These are phyloP conservation scores for Phlyctochytrium arcticum DNA, from an alignment of 192 early-diverging fungal species.

Conservation along the genomic window DNA sequence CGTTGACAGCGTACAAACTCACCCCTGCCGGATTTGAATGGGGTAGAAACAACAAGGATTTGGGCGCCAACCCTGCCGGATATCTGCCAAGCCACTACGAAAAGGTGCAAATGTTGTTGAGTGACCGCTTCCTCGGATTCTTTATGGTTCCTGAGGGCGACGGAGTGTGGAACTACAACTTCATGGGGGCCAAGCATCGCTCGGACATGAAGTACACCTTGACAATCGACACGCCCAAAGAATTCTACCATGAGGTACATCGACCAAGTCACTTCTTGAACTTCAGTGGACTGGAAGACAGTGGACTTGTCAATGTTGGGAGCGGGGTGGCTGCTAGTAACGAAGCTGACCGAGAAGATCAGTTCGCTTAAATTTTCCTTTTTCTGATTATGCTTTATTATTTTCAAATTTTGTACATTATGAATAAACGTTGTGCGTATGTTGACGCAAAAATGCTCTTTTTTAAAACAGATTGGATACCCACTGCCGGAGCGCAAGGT, in stretches of 20 bases:
- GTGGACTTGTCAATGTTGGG: constrained; percentile 33
- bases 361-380: too few species aligned
- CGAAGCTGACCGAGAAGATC: constrained; percentile 45
- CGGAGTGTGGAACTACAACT: constrained; percentile 98
- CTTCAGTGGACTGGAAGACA: constrained; percentile 54
- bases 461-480: background rate
- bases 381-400: too few species aligned
- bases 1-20: constrained; percentile 90
- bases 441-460: background rate
- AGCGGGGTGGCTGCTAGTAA: constrained; percentile 37
- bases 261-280: constrained; percentile 94
- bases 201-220: constrained; percentile 90
- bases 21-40: constrained; percentile 97
- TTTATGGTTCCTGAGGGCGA: constrained; percentile 96
- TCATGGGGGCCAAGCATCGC: constrained; percentile 92
- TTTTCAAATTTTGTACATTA: too few species aligned
- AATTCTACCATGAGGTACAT: constrained; percentile 96
- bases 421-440: too few species aligned
- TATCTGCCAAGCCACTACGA: constrained; percentile 87
- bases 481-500: too few species aligned
- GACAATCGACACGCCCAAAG: constrained; percentile 87
- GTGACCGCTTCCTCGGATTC: constrained; percentile 94
- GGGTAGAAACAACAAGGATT: constrained; percentile 90
- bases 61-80: constrained; percentile 73
- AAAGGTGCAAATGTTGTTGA: constrained; percentile 95